Conservation (phyloP, 345 rosid species). For the Gossypium thurberi region DNA sequence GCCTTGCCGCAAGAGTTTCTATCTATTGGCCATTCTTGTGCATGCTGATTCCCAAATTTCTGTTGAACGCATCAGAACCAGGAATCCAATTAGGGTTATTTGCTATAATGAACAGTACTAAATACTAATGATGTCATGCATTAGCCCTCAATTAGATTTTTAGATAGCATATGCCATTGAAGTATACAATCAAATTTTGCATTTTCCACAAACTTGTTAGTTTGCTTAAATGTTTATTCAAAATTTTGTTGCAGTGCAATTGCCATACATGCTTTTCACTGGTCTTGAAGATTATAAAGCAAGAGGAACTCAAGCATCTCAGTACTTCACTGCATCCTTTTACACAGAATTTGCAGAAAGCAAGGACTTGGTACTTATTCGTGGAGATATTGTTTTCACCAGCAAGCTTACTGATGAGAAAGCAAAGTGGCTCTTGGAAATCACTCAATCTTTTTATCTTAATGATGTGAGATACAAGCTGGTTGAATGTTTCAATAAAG, state of each 20-base stretch:
- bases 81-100: background rate
- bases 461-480: slow-evolving; percentile 74
- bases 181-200: background rate
- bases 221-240: background rate
- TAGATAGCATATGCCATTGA: background rate
- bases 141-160: background rate
- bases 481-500: slow-evolving; percentile 74
- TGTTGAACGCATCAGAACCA: background rate
- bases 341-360: slow-evolving; percentile 79
- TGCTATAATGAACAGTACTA: background rate
- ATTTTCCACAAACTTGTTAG: background rate
- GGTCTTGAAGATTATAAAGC: slow-evolving; percentile 99
- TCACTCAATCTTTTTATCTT: slow-evolving; percentile 76
- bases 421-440: slow-evolving; percentile 90
- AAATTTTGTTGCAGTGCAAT: slow-evolving; percentile 56
- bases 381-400: slow-evolving; percentile 82
- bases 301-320: slow-evolving; percentile 93
- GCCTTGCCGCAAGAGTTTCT: background rate
- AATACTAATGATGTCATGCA: background rate
- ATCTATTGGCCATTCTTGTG: background rate
- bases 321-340: slow-evolving; percentile 55
- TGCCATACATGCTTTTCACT: slow-evolving; percentile 82
- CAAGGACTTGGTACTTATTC: slow-evolving; percentile 73
- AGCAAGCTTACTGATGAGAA: slow-evolving; percentile 83
- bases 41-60: background rate